Base-by-base conservation (phyloP, 495 filamentous ascomycete genomes). In the Hyaloscypha bicolor region DNA sequence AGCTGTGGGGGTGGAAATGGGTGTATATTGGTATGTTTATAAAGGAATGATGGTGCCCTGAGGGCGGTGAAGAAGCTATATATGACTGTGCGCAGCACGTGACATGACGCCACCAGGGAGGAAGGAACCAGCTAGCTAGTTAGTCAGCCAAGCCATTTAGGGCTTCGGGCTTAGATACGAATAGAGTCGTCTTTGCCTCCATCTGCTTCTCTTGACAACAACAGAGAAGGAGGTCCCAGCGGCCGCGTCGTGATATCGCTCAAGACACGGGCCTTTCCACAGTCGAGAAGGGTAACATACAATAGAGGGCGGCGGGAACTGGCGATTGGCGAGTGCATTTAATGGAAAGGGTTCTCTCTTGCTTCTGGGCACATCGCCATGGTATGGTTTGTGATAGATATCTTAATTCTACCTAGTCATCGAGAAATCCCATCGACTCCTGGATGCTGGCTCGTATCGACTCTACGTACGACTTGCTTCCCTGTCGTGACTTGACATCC, bases 361-460 rank as follows among this genome's bases (percentile, higher is more conserved):
- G n/a, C 42, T 48, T 48, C 42, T 48, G 42, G 42, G 42, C 42
- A 48, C 42, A 48, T 48, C 42, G 42, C 42, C 42, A 48, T 48
- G n/a, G 42, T 48, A 25, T 25, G 25, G 42, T 48, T 48, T 48
- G 42, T 48, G n/a, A 48, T 48, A 48, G 42, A 48, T 48, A n/a
- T 48, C 42, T 48, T 48, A 48, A 48, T 48, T 48, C 11, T 48
- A 48, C 42, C 42, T 48, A 48, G 42, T 48, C 42, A 48, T 2
- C 42, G 42, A 48, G 42, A 48, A n/a, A 11, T 48, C 42, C n/a
- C 42, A 48, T 48, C 42, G 42, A 48, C 42, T 48, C 42, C 1
- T 48, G 42, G 42, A 48, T 48, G 42, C n/a, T 48, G 42, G 42
- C 42, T 48, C 42, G 42, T 48, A 48, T 48, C 42, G 42, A 48